Percentiles rank a stretch among this genome's conserved stretches.
Conservation (phyloP, 345 rosid species). For the Aurinia saxatilis region DNA sequence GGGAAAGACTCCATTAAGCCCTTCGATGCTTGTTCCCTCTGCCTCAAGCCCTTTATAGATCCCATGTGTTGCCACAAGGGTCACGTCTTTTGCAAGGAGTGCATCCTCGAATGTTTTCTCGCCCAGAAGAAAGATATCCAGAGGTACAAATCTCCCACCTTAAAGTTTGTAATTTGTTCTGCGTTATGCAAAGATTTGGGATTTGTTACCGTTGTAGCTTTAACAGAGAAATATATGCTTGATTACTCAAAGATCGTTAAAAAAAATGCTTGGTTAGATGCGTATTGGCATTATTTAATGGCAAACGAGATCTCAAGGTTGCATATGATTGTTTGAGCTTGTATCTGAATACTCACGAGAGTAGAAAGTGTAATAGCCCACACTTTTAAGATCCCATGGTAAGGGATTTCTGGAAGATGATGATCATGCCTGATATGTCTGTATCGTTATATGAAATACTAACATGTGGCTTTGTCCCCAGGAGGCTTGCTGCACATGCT, state of each 20-base stretch:
- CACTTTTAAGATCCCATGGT: neutral
- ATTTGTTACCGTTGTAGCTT: neutral
- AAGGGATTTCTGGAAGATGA: neutral
- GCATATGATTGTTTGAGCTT: neutral
- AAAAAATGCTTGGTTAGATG: neutral
- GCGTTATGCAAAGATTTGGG: neutral
- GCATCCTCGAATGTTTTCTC: conserved; percentile 81
- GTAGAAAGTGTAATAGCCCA: neutral
- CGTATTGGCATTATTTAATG: neutral
- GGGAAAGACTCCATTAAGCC: conserved; percentile 95
- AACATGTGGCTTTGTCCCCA: conserved; percentile 15
- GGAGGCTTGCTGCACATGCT: conserved; percentile 70
- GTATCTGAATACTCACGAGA: neutral
- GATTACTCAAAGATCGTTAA: neutral
- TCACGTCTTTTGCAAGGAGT: conserved; percentile 83
- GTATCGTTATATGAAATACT: neutral
- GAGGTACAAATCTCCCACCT: conserved; percentile 32
- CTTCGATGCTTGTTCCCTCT: conserved; percentile 89
- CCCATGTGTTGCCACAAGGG: conserved; percentile 94
- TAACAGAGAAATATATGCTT: no score
- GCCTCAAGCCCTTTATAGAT: conserved; percentile 80
- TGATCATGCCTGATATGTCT: neutral
- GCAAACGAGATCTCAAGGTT: neutral
- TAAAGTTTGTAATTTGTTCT: neutral
- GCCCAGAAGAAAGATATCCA: conserved; percentile 89